Conservation (phyloP, 1,284 basidiomycete species). For the Neolentinus lepideus region DNA sequence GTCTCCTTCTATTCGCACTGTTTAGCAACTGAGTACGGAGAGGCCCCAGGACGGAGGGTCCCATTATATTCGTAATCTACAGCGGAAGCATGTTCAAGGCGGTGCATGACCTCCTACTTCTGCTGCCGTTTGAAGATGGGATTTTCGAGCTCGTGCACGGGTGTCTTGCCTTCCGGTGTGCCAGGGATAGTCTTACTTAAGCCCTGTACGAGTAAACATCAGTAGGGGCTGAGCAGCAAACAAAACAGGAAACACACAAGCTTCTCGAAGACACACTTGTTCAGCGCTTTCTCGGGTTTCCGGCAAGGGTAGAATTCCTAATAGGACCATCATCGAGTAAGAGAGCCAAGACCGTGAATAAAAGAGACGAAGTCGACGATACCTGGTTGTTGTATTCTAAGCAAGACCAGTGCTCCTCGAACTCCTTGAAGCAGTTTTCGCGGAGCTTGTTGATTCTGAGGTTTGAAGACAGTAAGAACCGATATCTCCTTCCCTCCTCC, state of each 20-base stretch:
- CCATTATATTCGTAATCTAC: too few relatives aligned
- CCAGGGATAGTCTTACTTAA: conserved; percentile 92
- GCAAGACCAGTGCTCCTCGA: conserved; percentile 93
- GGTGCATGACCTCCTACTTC: conserved; percentile 31
- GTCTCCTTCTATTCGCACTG: background rate
- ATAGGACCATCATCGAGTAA: background rate
- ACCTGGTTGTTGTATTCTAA: conserved; percentile 96
- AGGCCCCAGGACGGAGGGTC: background rate
- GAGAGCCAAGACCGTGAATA: background rate
- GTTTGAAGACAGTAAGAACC: background rate
- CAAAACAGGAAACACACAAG: conserved; percentile 49
- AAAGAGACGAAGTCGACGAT: conserved; percentile 15
- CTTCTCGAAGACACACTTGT: conserved; percentile 96
- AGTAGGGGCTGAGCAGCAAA: background rate
- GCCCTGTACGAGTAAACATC: conserved; percentile 44
- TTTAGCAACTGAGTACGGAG: background rate
- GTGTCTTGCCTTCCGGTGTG: conserved; percentile 76
- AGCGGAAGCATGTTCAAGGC: background rate
- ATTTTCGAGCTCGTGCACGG: conserved; percentile 86
- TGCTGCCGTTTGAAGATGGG: conserved; percentile 78
- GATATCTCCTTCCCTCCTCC: background rate
- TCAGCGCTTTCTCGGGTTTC: conserved; percentile 84
- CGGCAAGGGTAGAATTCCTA: conserved; percentile 92
- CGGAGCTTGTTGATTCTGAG: conserved; percentile 87
- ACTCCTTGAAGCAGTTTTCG: conserved; percentile 86